phyloP scores from a whole-genome alignment of 73 alveolate species.

The Uronychia setigera region DNA sequence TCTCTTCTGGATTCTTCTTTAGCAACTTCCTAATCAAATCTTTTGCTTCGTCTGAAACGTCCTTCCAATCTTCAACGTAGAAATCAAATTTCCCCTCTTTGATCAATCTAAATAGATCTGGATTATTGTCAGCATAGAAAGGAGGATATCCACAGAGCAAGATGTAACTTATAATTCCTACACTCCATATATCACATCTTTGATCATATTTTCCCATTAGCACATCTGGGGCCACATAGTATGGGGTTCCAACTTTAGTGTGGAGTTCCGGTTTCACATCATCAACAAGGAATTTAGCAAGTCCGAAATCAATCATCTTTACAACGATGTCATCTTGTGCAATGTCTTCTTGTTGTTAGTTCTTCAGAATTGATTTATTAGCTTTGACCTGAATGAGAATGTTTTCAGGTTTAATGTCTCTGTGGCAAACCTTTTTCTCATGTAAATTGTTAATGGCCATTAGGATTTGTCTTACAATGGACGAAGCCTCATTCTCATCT shows the following conservation, averaged over 20 bases:
- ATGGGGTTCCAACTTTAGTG: slow-evolving; percentile 75
- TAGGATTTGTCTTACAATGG: slow-evolving; percentile 33
- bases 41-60: slow-evolving; percentile 65
- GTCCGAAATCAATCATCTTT: slow-evolving; percentile 69
- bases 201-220: slow-evolving; percentile 58
- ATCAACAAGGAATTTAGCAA: slow-evolving; percentile 22
- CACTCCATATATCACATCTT: slow-evolving; percentile 70
- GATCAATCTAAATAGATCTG: slow-evolving; percentile 42
- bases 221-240: slow-evolving; percentile 79
- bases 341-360: background rate
- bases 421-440: slow-evolving; percentile 60
- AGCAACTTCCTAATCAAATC: slow-evolving; percentile 64
- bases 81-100: slow-evolving; percentile 29
- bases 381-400: slow-evolving; percentile 50
- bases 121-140: slow-evolving; percentile 53
- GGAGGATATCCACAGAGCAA: slow-evolving; percentile 77
- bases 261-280: background rate
- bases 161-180: slow-evolving; percentile 68
- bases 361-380: background rate
- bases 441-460: slow-evolving; percentile 59
- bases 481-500: slow-evolving; percentile 46
- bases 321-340: background rate
- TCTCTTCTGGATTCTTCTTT: slow-evolving; percentile 45
- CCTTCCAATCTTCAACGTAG: slow-evolving; percentile 60
- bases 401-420: slow-evolving; percentile 74